Evolutionary conservation across 1,139 yeast genomes (phyloP).

Genomic region (Diutina rugosa): DNA sequence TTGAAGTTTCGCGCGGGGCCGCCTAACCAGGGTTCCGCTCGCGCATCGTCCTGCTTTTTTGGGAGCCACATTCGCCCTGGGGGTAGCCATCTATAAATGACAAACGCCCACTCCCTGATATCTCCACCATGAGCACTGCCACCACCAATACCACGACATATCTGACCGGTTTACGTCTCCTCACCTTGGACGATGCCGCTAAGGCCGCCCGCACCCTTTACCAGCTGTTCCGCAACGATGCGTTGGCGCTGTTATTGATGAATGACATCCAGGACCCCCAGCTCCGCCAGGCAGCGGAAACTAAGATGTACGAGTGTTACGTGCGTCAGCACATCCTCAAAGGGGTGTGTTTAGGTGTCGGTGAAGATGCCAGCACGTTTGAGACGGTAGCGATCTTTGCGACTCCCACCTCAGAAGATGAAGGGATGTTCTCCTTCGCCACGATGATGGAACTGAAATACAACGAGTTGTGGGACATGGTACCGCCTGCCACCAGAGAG

Average conservation of each 20-base stretch:
- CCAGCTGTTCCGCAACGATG: constrained; percentile 38
- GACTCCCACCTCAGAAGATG: constrained; percentile 31
- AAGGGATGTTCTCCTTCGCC: constrained; percentile 33
- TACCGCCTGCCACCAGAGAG: constrained; percentile 39
- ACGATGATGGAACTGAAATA: constrained; percentile 47
- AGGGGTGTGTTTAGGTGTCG: constrained; percentile 41
- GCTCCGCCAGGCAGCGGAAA: constrained; percentile 25
- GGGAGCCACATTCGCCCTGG: background rate
- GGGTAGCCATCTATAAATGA: background rate
- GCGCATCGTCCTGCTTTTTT: background rate
- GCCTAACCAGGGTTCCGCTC: background rate
- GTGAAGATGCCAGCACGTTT: constrained; percentile 30
- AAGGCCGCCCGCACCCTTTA: constrained; percentile 44
- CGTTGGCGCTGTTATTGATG: constrained; percentile 35
- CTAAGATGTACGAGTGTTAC: constrained; percentile 41
- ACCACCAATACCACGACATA: background rate
- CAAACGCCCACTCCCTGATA: background rate
- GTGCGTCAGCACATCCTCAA: constrained; percentile 42
- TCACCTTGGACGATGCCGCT: constrained; percentile 30
- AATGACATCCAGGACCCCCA: constrained; percentile 27
- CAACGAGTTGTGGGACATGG: constrained; percentile 37
- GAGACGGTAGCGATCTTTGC: constrained; percentile 59
- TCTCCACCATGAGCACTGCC: background rate
- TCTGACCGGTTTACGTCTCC: background rate
- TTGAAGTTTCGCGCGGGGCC: background rate